phyloP scores from a whole-genome alignment of 1,139 yeast genomes.

The Suhomyces bolitotheri region DNA sequence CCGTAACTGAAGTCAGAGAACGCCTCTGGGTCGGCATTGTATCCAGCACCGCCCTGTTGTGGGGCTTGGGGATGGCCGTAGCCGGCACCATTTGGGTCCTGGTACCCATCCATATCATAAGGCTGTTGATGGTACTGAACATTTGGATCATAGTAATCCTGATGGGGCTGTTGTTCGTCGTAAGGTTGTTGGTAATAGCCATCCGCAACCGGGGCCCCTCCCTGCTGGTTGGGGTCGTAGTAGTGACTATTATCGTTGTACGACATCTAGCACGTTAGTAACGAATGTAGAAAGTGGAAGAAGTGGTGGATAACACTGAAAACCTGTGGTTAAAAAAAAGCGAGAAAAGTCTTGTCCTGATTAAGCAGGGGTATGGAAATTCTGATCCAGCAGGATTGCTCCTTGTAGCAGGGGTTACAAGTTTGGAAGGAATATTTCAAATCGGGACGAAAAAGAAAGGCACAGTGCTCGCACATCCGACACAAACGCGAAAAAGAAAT shows the following conservation, averaged over 20 bases:
- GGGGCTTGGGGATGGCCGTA: slow-evolving; percentile 31
- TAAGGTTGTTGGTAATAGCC: slow-evolving; percentile 52
- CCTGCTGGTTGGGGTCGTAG: slow-evolving; percentile 49
- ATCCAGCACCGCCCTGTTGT: slow-evolving; percentile 36
- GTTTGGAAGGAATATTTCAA: slow-evolving; percentile 11
- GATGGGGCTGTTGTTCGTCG: slow-evolving; percentile 28
- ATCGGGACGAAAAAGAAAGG: slow-evolving; percentile 10
- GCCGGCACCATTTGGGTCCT: slow-evolving; percentile 28
- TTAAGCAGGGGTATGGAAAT: slow-evolving; percentile 6
- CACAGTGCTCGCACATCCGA: slow-evolving; percentile 7
- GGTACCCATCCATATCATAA: slow-evolving; percentile 51
- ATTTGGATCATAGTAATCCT: slow-evolving; percentile 48
- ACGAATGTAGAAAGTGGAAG: slow-evolving; percentile 11
- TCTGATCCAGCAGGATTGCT: slow-evolving; percentile 11
- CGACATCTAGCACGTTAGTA: slow-evolving; percentile 39
- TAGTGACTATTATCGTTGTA: slow-evolving; percentile 52
- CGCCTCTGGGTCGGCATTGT: slow-evolving; percentile 67
- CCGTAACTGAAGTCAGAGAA: slow-evolving; percentile 72
- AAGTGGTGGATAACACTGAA: slow-evolving; percentile 8
- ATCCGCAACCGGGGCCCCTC: slow-evolving; percentile 34
- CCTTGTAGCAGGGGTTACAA: slow-evolving; percentile 11
- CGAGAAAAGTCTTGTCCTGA: slow-evolving; percentile 13
- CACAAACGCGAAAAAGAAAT: slow-evolving; percentile 13
- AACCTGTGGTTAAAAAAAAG: slow-evolving; percentile 8
- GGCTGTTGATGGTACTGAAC: slow-evolving; percentile 56